Percentiles rank a stretch among this genome's conserved stretches.
phyloP scores from a whole-genome alignment of 2,329 filamentous ascomycete species.

The Neopestalotiopsis rosae region DNA sequence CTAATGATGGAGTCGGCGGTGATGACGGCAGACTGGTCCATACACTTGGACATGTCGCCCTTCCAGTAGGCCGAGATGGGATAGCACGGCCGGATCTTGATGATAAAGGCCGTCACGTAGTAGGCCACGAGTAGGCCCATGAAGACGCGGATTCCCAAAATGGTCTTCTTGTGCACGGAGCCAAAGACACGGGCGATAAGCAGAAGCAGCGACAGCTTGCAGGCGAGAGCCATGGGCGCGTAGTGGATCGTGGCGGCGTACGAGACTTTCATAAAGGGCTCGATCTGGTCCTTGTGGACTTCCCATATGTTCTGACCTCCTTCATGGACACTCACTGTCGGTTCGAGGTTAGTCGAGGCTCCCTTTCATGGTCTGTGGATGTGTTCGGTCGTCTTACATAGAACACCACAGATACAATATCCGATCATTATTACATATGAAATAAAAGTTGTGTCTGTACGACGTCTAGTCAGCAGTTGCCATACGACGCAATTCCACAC shows the following conservation, averaged over 20 bases:
- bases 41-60: conserved; percentile 34
- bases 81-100: conserved; percentile 47
- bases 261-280: conserved; percentile 42
- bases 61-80: conserved; percentile 49
- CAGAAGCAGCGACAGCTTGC: conserved; percentile 49
- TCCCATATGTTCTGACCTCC: conserved; percentile 42
- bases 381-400: conserved; percentile 24
- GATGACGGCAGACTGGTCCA: conserved; percentile 41
- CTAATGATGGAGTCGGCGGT: conserved; percentile 38
- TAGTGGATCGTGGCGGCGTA: conserved; percentile 52
- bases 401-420: conserved; percentile 31
- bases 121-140: conserved; percentile 43
- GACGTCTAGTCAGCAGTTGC: not conserved
- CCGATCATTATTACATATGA: conserved; percentile 29
- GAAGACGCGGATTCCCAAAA: conserved; percentile 43
- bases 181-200: conserved; percentile 50
- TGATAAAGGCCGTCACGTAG: conserved; percentile 45
- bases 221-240: conserved; percentile 47
- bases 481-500: too few relatives aligned
- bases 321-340: conserved; percentile 34
- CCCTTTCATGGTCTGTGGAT: not conserved
- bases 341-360: not conserved
- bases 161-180: conserved; percentile 42
- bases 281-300: conserved; percentile 33
- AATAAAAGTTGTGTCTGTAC: conserved; percentile 3